Evolutionary conservation across 1,284 basidiomycete species (phyloP).

Genomic region (Malassezia yamatoensis): DNA sequence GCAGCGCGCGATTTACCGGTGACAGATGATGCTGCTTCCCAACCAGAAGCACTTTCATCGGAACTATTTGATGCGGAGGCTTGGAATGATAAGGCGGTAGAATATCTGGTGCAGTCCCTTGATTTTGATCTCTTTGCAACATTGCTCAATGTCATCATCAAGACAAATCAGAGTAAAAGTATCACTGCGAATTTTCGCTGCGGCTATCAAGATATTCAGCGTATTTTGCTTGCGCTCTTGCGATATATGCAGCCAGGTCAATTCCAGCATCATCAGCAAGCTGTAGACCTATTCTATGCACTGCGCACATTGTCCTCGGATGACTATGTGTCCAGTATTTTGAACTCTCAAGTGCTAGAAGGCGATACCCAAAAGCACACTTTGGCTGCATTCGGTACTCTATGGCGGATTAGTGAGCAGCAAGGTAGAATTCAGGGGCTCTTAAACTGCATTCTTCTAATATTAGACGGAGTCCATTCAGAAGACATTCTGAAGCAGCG

Average conservation of each 20-base stretch:
- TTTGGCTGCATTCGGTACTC: slow-evolving; percentile 76
- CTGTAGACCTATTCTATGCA: slow-evolving; percentile 74
- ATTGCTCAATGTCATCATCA: slow-evolving; percentile 1
- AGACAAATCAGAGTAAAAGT: not conserved
- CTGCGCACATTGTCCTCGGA: slow-evolving; percentile 16
- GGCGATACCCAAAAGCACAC: slow-evolving; percentile 49
- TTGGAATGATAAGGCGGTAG: slow-evolving; percentile 4
- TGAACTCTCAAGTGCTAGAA: slow-evolving; percentile 19
- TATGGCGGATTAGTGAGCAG: slow-evolving; percentile 73
- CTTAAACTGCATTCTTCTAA: slow-evolving; percentile 65
- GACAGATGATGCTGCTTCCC: not conserved
- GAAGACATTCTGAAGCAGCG: slow-evolving; percentile 22
- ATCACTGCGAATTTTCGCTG: not conserved
- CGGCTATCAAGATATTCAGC: not conserved
- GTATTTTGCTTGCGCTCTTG: slow-evolving; percentile 54
- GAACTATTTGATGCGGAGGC: not conserved
- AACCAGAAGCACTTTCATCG: not conserved
- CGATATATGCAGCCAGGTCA: slow-evolving; percentile 62
- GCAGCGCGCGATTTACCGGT: not conserved
- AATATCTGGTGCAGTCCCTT: not conserved
- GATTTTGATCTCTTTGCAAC: not conserved
- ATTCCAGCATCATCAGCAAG: slow-evolving; percentile 67
- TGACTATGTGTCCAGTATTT: slow-evolving; percentile 16
- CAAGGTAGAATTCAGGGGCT: slow-evolving; percentile 1
- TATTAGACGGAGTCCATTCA: slow-evolving; percentile 62